Percentiles rank a stretch among this genome's conserved stretches.
Evolutionary conservation across 768 basidiomycete genomes (phyloP).

Genomic region (Boletus vermiculosoides): DNA sequence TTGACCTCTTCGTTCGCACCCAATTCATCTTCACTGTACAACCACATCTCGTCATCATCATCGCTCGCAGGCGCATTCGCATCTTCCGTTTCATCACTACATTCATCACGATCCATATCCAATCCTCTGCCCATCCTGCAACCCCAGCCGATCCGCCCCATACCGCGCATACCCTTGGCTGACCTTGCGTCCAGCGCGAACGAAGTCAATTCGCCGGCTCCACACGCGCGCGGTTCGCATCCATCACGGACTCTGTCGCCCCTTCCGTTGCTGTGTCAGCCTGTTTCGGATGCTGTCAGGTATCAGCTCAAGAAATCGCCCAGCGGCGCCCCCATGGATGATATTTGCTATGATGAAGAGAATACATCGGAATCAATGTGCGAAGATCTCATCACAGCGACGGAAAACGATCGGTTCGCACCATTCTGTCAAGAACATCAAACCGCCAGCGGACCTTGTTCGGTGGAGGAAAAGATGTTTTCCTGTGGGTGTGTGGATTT

Average conservation of each 20-base stretch:
- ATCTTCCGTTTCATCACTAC: conserved; percentile 12
- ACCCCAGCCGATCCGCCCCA: conserved; percentile 35
- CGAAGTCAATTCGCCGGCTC: conserved; percentile 9
- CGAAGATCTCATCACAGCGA: conserved; percentile 12
- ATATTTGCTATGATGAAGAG: conserved; percentile 12
- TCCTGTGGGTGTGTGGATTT: conserved; percentile 18
- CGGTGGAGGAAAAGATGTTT: conserved; percentile 20
- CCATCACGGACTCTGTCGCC: conserved; percentile 23
- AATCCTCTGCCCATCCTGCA: conserved; percentile 30
- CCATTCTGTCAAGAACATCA: conserved; percentile 17
- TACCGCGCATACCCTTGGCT: conserved; percentile 33
- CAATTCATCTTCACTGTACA: conserved; percentile 18
- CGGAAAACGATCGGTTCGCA: conserved; percentile 18
- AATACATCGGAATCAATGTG: conserved; percentile 19
- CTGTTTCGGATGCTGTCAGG: conserved; percentile 32
- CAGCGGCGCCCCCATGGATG: conserved; percentile 3
- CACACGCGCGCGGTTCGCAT: neutral
- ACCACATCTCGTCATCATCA: conserved; percentile 20
- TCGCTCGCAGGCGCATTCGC: conserved; percentile 31
- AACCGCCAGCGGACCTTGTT: conserved; percentile 12
- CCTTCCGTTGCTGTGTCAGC: conserved; percentile 34
- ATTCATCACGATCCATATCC: conserved; percentile 15
- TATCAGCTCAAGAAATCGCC: conserved; percentile 27
- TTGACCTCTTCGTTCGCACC: conserved; percentile 22
- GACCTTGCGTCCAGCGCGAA: conserved; percentile 26